Conservation (phyloP, 192 early-diverging fungal genomes). For the Linnemannia exigua region DNA sequence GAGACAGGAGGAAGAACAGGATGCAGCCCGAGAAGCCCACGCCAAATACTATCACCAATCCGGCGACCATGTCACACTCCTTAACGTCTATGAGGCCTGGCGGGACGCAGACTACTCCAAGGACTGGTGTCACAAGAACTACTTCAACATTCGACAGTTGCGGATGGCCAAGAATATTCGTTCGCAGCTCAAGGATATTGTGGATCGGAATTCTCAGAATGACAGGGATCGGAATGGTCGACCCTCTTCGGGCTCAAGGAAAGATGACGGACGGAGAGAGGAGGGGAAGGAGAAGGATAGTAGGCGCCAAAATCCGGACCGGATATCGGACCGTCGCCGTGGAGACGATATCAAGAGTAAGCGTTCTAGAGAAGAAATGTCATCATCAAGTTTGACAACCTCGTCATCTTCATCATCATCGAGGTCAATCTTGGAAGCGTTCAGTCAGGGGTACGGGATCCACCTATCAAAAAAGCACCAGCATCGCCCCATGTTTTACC, state of each 20-base stretch:
- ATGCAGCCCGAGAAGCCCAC: slow-evolving; percentile 86
- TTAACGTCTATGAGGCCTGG: slow-evolving; percentile 89
- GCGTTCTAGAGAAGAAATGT: slow-evolving; percentile 55
- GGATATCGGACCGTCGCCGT: neutral
- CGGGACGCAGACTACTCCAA: slow-evolving; percentile 70
- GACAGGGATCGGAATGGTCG: slow-evolving; percentile 12
- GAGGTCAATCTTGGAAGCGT: slow-evolving; percentile 81
- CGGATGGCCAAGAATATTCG: slow-evolving; percentile 87
- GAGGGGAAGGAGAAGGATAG: slow-evolving; percentile 67
- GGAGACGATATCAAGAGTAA: neutral
- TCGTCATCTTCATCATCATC: slow-evolving; percentile 46
- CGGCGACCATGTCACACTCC: slow-evolving; percentile 93
- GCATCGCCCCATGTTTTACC: slow-evolving; percentile 68
- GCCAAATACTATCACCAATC: slow-evolving; percentile 89
- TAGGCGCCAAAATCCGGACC: slow-evolving; percentile 59
- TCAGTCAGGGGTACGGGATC: slow-evolving; percentile 93
- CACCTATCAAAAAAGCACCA: slow-evolving; percentile 95
- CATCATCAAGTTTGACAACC: slow-evolving; percentile 4
- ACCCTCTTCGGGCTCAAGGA: slow-evolving; percentile 12
- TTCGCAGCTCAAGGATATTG: slow-evolving; percentile 89
- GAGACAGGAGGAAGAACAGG: slow-evolving; percentile 77
- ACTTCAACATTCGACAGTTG: slow-evolving; percentile 85
- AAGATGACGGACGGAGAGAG: neutral
- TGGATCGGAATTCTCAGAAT: slow-evolving; percentile 81
- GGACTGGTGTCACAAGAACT: slow-evolving; percentile 95